Percentiles rank a stretch among this genome's conserved stretches.
Conservation (phyloP, 1,284 basidiomycete species). For the Leccinum cinnamomeum region DNA sequence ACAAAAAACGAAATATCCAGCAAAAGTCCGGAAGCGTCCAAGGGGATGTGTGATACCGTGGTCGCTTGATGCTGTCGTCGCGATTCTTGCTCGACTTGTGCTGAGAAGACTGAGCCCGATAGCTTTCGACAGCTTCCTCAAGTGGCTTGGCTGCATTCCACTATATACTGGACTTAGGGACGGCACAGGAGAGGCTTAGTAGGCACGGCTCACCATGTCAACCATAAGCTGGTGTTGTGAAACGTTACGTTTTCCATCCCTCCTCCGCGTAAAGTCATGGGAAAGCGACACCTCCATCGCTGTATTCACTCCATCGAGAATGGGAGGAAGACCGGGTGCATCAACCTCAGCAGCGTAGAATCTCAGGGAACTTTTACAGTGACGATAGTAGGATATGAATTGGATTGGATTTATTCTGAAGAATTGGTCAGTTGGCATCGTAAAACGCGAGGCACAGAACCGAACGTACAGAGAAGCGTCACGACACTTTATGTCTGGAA, state of each 20-base stretch:
- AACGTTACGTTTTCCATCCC: not conserved
- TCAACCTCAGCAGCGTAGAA: slow-evolving; percentile 53
- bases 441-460: slow-evolving; percentile 7
- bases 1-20: slow-evolving; percentile 1
- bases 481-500: slow-evolving; percentile 23
- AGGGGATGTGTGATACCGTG: not conserved
- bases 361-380: slow-evolving; percentile 48
- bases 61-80: not conserved
- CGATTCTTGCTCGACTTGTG: slow-evolving; percentile 5
- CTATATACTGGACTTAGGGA: slow-evolving; percentile 14
- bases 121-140: slow-evolving; percentile 23
- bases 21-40: not conserved
- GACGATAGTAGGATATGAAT: slow-evolving; percentile 52
- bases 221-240: slow-evolving; percentile 23
- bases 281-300: slow-evolving; percentile 23
- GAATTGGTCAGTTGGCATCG: slow-evolving; percentile 6
- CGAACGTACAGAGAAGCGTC: slow-evolving; percentile 18
- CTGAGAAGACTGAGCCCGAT: slow-evolving; percentile 1
- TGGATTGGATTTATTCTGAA: slow-evolving; percentile 27
- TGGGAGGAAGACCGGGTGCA: slow-evolving; percentile 29
- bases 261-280: slow-evolving; percentile 31
- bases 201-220: slow-evolving; percentile 22
- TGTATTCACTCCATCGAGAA: slow-evolving; percentile 7
- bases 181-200: not conserved
- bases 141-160: slow-evolving; percentile 33